These are phyloP conservation scores for Singerocomus inundabilis DNA, from an alignment of 1,284 basidiomycete genomes.

Conservation along the genomic window DNA sequence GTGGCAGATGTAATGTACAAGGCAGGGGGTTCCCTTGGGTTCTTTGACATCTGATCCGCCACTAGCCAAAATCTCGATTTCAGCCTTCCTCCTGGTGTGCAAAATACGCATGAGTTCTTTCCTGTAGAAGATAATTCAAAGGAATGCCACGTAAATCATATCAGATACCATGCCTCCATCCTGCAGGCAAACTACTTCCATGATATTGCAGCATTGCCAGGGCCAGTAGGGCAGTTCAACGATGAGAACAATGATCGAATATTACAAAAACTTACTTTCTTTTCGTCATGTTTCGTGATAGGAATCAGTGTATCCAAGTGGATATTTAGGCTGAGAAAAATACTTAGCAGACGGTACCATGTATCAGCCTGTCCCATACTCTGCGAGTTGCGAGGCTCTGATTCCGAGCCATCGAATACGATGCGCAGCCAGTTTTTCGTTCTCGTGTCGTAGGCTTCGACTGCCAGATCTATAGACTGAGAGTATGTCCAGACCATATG, in stretches of 20 bases:
- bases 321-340: conserved; percentile 53
- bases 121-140: conserved; percentile 37
- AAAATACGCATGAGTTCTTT: conserved; percentile 79
- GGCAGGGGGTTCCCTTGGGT: conserved; percentile 14
- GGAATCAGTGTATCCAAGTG: conserved; percentile 63
- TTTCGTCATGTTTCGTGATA: conserved; percentile 69
- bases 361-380: conserved; percentile 38
- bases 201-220: conserved; percentile 58
- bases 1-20: conserved; percentile 30
- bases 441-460: conserved; percentile 60
- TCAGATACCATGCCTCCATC: conserved; percentile 64
- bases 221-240: conserved; percentile 48
- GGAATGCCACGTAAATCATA: background rate
- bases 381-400: conserved; percentile 61
- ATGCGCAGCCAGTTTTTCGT: conserved; percentile 56
- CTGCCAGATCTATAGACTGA: conserved; percentile 82
- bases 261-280: conserved; percentile 50
- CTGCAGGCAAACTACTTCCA: conserved; percentile 45
- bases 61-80: conserved; percentile 72
- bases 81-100: conserved; percentile 78
- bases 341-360: background rate
- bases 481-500: conserved; percentile 87
- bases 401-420: conserved; percentile 80
- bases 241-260: conserved; percentile 2
- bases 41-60: conserved; percentile 4